A percentile compares a stretch with the other conserved stretches of the same genome.
These are phyloP conservation scores for Fusarium sp. DNA, from an alignment of 2,329 filamentous ascomycete genomes.

Conservation along the genomic window DNA sequence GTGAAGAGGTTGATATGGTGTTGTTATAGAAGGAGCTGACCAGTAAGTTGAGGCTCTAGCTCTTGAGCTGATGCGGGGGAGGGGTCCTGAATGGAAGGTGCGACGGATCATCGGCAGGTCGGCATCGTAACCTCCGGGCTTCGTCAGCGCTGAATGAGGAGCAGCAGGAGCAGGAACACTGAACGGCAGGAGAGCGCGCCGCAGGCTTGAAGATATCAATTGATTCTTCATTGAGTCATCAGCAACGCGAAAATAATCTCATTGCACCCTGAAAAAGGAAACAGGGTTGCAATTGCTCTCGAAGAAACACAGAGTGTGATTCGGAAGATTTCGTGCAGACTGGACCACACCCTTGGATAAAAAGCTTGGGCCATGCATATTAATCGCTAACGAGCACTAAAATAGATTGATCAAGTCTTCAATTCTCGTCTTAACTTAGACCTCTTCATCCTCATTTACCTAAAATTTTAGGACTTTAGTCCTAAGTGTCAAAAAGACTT, in stretches of 20 bases:
- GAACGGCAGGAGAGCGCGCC: slow-evolving; percentile 16
- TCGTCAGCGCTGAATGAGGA: neutral
- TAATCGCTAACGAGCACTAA: slow-evolving; percentile 1
- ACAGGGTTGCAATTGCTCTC: slow-evolving; percentile 12
- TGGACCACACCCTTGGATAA: neutral
- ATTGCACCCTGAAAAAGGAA: neutral
- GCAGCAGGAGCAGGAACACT: neutral
- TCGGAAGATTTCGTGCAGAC: slow-evolving; percentile 8
- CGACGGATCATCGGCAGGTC: slow-evolving; percentile 40
- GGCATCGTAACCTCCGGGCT: slow-evolving; percentile 26
- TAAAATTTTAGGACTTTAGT: neutral
- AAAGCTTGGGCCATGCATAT: slow-evolving; percentile 10
- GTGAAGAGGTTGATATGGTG: neutral
- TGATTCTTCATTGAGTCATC: slow-evolving; percentile 22
- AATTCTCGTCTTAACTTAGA: neutral
- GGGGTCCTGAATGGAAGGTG: slow-evolving; percentile 41
- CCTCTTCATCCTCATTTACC: neutral
- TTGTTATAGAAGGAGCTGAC: slow-evolving; percentile 19
- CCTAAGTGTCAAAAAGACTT: neutral
- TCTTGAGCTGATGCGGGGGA: slow-evolving; percentile 42
- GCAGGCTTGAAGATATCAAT: slow-evolving; percentile 1
- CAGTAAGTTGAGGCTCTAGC: slow-evolving; percentile 34
- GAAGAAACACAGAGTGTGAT: neutral
- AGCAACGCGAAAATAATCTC: neutral
- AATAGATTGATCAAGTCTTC: neutral